Percentiles rank a stretch among this genome's conserved stretches.
phyloP scores from a whole-genome alignment of 306 rosid species.

The Pyrus pyrifolia region DNA sequence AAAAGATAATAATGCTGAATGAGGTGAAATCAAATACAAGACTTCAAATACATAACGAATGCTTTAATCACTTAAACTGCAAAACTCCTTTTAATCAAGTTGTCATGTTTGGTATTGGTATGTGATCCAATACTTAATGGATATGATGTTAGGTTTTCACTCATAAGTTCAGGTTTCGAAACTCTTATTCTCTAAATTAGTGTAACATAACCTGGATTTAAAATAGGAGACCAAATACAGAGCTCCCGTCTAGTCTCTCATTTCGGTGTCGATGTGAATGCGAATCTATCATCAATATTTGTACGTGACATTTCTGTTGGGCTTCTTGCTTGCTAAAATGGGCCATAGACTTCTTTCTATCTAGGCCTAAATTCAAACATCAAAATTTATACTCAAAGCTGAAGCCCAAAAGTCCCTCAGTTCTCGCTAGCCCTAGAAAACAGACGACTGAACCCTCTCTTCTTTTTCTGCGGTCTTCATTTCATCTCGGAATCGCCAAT shows the following conservation, averaged over 20 bases:
- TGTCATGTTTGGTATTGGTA: background rate
- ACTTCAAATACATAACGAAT: background rate
- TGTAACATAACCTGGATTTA: background rate
- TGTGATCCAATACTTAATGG: too few species aligned
- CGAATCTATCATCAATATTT: background rate
- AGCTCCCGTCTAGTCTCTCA: background rate
- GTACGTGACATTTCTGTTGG: background rate
- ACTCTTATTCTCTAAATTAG: too few species aligned
- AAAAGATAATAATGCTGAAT: background rate
- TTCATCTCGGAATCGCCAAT: background rate
- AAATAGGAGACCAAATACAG: background rate
- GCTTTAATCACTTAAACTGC: background rate
- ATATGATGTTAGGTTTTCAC: too few species aligned
- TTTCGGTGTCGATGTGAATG: background rate
- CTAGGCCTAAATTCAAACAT: background rate
- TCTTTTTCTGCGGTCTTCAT: background rate
- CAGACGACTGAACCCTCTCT: background rate
- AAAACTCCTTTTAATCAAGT: background rate
- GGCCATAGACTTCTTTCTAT: background rate
- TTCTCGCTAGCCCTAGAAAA: background rate
- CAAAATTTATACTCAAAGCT: background rate
- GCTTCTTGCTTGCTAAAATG: background rate
- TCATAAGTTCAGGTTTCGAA: too few species aligned
- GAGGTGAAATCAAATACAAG: background rate
- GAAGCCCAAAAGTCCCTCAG: background rate